phyloP scores from a whole-genome alignment of 2,329 filamentous ascomycete genomes.

The Ceratocystis albifundus region DNA sequence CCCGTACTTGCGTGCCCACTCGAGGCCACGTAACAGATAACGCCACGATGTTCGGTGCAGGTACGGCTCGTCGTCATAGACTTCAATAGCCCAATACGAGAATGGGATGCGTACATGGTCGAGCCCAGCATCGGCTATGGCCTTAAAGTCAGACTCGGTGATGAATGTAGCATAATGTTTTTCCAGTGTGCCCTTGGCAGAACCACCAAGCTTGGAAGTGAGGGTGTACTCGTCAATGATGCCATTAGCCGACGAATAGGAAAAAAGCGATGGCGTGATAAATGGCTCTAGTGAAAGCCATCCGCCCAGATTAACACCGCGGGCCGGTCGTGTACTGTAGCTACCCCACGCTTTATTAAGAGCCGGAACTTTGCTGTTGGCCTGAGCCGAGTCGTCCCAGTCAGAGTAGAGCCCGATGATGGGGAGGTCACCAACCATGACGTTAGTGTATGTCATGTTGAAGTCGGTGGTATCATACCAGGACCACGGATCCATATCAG shows the following conservation, averaged over 20 bases:
- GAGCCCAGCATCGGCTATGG: conserved; percentile 76
- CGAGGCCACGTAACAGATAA: conserved; percentile 83
- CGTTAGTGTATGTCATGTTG: conserved; percentile 84
- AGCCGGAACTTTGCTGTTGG: conserved; percentile 70
- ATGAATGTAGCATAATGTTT: conserved; percentile 86
- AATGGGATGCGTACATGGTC: conserved; percentile 96
- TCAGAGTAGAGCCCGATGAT: conserved; percentile 76
- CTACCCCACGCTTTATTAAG: conserved; percentile 63
- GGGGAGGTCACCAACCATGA: conserved; percentile 73
- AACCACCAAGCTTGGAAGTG: conserved; percentile 54
- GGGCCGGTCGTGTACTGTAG: conserved; percentile 67
- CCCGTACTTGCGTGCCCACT: conserved; percentile 86
- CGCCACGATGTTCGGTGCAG: conserved; percentile 79
- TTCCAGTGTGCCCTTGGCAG: conserved; percentile 59
- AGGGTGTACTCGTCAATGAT: conserved; percentile 87
- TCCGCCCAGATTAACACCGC: conserved; percentile 85
- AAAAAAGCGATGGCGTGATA: conserved; percentile 86
- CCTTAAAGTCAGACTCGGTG: conserved; percentile 68
- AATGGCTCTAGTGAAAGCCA: conserved; percentile 93
- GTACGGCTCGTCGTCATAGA: conserved; percentile 78
- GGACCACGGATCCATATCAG: conserved; percentile 74
- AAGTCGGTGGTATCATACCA: conserved; percentile 88
- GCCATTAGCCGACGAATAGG: conserved; percentile 48
- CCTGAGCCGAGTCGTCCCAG: conserved; percentile 71
- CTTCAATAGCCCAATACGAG: conserved; percentile 86